A percentile compares a stretch with the other conserved stretches of the same genome.
phyloP scores from a whole-genome alignment of 129 eudicot genomes.

The Artemisia argyi region DNA sequence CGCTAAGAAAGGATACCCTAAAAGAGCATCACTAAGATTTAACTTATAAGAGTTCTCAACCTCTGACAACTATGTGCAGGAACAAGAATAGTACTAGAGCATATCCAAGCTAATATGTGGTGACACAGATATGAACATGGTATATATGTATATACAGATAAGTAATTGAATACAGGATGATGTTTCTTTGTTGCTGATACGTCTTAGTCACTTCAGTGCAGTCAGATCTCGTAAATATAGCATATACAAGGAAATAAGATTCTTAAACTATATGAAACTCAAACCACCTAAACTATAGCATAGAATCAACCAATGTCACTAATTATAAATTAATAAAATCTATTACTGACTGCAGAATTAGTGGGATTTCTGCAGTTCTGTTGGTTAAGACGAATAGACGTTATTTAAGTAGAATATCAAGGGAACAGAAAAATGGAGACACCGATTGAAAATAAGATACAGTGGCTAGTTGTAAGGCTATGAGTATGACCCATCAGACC shows the following conservation, averaged over 20 bases:
- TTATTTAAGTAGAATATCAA: slow-evolving; percentile 10
- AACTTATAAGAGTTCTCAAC: not conserved
- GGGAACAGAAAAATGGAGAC: not conserved
- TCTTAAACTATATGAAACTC: not conserved
- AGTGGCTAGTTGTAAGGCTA: not conserved
- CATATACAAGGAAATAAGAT: slow-evolving; percentile 3
- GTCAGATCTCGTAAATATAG: not conserved
- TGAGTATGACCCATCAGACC: slow-evolving; percentile 1
- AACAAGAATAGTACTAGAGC: too few species aligned
- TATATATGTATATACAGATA: too few species aligned
- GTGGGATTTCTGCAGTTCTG: not conserved
- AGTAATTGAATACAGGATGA: too few species aligned
- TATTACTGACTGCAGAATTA: too few species aligned
- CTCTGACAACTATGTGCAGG: slow-evolving; percentile 1
- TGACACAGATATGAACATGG: too few species aligned
- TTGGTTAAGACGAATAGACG: not conserved
- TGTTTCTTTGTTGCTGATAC: too few species aligned
- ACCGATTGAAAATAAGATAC: not conserved
- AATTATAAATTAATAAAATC: not conserved
- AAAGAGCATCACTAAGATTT: slow-evolving; percentile 4
- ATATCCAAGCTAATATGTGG: too few species aligned
- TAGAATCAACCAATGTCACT: not conserved
- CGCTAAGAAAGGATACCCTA: not conserved
- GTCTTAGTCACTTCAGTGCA: too few species aligned
- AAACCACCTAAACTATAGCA: not conserved